Evolutionary conservation across 805 yeast genomes (phyloP), one percentile per base, ranked within the genome.

Genomic region (Kuraishia cidri): DNA sequence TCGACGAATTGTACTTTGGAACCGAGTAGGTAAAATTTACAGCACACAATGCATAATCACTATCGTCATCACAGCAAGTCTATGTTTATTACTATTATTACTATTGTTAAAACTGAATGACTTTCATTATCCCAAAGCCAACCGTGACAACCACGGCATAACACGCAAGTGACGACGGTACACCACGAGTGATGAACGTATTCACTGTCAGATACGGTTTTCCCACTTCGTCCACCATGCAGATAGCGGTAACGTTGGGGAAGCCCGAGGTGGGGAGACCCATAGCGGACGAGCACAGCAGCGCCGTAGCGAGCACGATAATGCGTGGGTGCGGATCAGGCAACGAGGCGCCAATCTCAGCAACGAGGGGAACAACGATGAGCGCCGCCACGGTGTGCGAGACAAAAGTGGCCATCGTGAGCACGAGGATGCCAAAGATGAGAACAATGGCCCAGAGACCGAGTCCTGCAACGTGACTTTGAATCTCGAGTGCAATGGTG

Each of bases 301-400:
- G 54, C 2, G 77, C 78, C 34, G 72, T 64, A 9, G 65, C 62
- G 76, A 74, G 70, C 30, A 92, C 80, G 44, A 92, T 62, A 29
- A 90, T 50, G 41, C 87, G 69, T 23, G 97, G 95, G 56, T 85
- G 97, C 12, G 95, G 92, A 20, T 74, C 75, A 3, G 75, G 66
- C 53, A 83, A 54, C 26, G 73, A 63, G 26, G 75, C 64, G n/a
- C 97, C 98, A 36, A 92, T 79, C 48, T 88, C 92, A 13, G 83
- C 76, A 47, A 92, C 88, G 39, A 92, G 64, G 7, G 98, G 98
- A 28, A 90, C 75, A 33, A 90, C 74, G 37, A 92, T 92, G 54
- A 92, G 68, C 0, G 97, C 97, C 1, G 97, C 97, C 21, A 90
- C 98, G 0, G 97, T 92, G 53, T 90, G 98, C 11, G 95, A 83